Base-by-base conservation (phyloP, 2,329 filamentous ascomycete species). In the Fusarium ambrosium region DNA sequence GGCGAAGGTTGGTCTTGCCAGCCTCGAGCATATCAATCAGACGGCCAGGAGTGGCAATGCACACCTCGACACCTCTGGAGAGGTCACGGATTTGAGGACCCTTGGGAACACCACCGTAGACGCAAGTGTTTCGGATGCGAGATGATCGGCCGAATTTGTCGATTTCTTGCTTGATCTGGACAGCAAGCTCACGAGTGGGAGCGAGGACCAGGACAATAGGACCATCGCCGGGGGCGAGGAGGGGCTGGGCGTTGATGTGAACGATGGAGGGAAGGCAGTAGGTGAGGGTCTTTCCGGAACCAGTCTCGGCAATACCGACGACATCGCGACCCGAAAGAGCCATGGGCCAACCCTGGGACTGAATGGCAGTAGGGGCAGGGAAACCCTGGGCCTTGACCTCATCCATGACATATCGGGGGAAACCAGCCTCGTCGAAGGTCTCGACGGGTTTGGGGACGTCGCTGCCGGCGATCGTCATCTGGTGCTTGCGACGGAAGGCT, bases 331-430 rank as follows among this genome's bases (percentile, higher is more conserved):
- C 97, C 78, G 96, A 97, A 62, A 99, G 92, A 82, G 97, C 95
- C 97, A 98, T 98, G 73, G 97, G 97, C 97, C 97, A 98, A 74
- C 97, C 97, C 84, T 98, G 97, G 20, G 96, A 97, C 86, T 99
- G 97, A 84, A 99, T 98, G 74, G 97, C 93, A 48, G 97, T 99
- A 43, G 97, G 97, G 65, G 92, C 93, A 73, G 93, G 91, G 86
- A 99, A 99, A 53, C 97, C 97, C 86, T 98, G 96, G 27, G 95
- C 94, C 91, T 99, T 99, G 82, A 99, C 97, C 84, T 99, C 97
- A 80, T 94, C 95, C 90, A 99, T 97, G 74, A 99, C 97, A 83
- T 99, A 99, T 79, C 92, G 91, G 51, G 97, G 97, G 87, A 99
- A 99, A 51, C 95, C 95, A 83, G 97, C 97, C 87, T 99, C 97